Evolutionary conservation across 371 early-diverging fungal genomes (phyloP).

Genomic region (Mortierella sp.): DNA sequence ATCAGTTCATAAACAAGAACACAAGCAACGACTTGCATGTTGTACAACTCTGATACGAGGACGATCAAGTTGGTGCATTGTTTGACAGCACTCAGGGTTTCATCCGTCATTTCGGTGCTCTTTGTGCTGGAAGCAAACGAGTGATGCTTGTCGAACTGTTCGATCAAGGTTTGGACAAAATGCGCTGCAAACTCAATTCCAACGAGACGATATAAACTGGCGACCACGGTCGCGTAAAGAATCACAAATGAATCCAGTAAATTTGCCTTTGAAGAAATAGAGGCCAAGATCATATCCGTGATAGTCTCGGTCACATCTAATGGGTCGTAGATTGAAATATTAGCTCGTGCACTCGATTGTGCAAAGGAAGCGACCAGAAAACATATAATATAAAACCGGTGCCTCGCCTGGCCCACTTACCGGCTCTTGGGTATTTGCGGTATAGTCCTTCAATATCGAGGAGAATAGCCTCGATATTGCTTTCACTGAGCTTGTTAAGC

Average conservation of each 20-base stretch:
- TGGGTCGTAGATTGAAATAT: background rate
- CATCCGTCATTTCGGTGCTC: conserved; percentile 57
- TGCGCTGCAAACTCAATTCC: conserved; percentile 92
- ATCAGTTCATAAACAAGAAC: conserved; percentile 90
- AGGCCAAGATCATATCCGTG: conserved; percentile 76
- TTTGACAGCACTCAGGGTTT: conserved; percentile 62
- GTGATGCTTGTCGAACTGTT: conserved; percentile 75
- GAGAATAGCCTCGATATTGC: conserved; percentile 89
- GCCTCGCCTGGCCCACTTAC: conserved; percentile 45
- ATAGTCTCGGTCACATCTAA: conserved; percentile 88
- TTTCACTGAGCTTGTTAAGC: conserved; percentile 90
- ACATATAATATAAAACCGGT: background rate
- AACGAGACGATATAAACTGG: conserved; percentile 80
- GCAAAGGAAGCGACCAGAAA: background rate
- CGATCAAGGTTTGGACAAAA: conserved; percentile 86
- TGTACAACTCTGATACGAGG: conserved; percentile 87
- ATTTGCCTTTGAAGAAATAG: conserved; percentile 82
- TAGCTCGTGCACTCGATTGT: background rate
- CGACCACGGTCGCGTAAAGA: conserved; percentile 87
- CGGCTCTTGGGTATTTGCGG: conserved; percentile 83
- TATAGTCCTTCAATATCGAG: conserved; percentile 83
- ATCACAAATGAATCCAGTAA: conserved; percentile 91
- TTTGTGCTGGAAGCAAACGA: conserved; percentile 48
- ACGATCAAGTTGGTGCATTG: conserved; percentile 84
- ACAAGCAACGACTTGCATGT: conserved; percentile 88